Evolutionary conservation across 805 yeast species (phyloP), one percentile per base, ranked within the genome.

Genomic region (Lachancea nothofagi): DNA sequence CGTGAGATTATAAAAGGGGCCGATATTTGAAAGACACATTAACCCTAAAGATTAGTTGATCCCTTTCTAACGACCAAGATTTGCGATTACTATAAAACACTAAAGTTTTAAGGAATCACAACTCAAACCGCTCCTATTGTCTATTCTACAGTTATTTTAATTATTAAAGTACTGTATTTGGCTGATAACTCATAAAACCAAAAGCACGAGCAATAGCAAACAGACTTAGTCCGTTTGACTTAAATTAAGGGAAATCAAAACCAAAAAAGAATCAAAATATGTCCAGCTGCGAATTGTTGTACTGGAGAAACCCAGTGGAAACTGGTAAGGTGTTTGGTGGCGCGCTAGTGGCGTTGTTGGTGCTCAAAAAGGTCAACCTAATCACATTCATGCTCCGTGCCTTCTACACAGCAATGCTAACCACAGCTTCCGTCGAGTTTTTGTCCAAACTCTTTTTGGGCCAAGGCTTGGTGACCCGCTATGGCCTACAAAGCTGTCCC

Each of bases 261-360:
- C 25, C 25, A 7, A 23, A 23, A 10, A 23, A 10, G 10, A 23
- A 23, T 23, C 25, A 23, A 23, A 23, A 7, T 23, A 27, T 33
- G 28, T 33, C 42, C 22, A 33, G 29, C 25, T 41, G 29, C 21
- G 62, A 54, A 34, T 39, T 62, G 33, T 41, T 62, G 36, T 44
- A 53, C 42, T 62, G 66, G 66, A 60, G 50, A 39, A 61, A 62
- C 40, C 66, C 97, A 30, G 68, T 73, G 48, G 72, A 72, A 57
- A 80, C 96, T 37, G 96, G 83, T 46, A 78, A 80, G 56, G 77
- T 82, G 32, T 76, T 87, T 51, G 93, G 83, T 31, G 70, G 77
- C 25, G 69, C 81, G 45, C 57, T 85, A 33, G 60, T 70, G 21
- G 62, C 71, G 20, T 66, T 84, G 55, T 48, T 81, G 38, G 60